These are phyloP conservation scores for Fusarium albidum DNA, from an alignment of 2,329 filamentous ascomycete genomes.

Conservation along the genomic window DNA sequence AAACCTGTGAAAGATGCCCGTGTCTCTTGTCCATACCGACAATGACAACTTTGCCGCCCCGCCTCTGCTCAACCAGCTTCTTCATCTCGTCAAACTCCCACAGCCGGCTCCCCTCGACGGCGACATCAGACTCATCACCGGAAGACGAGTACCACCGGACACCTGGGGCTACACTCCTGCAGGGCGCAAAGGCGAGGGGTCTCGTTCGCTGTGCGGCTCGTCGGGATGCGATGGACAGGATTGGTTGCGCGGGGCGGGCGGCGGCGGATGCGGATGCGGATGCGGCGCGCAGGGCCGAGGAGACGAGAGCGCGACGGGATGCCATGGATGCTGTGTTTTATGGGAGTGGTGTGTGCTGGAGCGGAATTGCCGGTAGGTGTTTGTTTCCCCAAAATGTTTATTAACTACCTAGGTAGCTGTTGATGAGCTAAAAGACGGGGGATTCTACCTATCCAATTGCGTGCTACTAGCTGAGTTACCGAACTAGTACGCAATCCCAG, in stretches of 20 bases:
- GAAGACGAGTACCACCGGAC: constrained; percentile 22
- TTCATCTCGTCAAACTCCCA: constrained; percentile 61
- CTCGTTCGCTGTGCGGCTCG: constrained; percentile 4
- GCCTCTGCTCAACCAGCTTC: constrained; percentile 43
- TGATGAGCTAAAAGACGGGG: too few species aligned
- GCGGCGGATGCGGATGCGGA: too few species aligned
- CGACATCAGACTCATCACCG: constrained; percentile 12
- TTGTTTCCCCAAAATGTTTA: too few species aligned
- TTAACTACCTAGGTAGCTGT: too few species aligned
- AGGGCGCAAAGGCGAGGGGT: constrained; percentile 10
- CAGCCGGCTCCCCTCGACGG: constrained; percentile 50
- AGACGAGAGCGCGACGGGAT: constrained; percentile 29
- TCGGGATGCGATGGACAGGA: constrained; percentile 14
- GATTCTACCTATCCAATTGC: too few species aligned
- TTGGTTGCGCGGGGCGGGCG: constrained; percentile 11
- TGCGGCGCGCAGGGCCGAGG: constrained; percentile 27
- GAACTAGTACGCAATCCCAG: too few species aligned
- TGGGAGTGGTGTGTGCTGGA: not conserved
- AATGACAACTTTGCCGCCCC: constrained; percentile 47
- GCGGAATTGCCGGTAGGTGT: not conserved
- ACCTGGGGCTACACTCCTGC: not conserved
- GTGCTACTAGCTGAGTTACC: too few species aligned
- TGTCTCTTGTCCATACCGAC: constrained; percentile 52
- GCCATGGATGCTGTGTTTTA: constrained; percentile 20
- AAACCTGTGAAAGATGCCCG: too few species aligned